Conservation (phyloP, 257 asterid species). For the Capsicum pubescens region DNA sequence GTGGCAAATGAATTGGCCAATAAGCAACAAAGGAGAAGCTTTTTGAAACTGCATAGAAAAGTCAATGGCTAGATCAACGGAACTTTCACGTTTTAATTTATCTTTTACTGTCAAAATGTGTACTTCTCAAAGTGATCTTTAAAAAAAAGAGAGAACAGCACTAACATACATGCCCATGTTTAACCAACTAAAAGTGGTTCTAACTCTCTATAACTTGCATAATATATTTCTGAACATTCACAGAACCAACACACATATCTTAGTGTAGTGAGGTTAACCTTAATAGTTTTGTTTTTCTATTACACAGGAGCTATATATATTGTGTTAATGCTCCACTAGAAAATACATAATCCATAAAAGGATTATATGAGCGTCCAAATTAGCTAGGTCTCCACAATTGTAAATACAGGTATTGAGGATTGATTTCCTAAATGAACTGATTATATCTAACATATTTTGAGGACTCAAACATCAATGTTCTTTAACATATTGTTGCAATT, state of each 20-base stretch:
- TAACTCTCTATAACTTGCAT: neutral
- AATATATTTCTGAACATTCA: neutral
- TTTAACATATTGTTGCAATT: neutral
- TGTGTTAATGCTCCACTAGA: neutral
- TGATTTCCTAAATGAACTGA: neutral
- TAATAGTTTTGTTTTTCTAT: neutral
- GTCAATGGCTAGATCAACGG: neutral
- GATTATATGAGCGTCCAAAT: neutral
- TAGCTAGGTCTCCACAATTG: slow-evolving; percentile 6
- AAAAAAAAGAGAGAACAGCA: neutral
- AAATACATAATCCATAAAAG: neutral
- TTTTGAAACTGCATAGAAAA: neutral
- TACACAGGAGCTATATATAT: neutral
- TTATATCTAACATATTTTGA: neutral
- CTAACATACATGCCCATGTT: neutral
- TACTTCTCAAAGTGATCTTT: neutral
- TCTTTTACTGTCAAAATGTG: neutral
- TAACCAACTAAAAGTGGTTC: neutral
- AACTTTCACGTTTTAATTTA: neutral
- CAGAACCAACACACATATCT: neutral
- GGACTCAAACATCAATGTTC: neutral
- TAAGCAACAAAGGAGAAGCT: too few species aligned
- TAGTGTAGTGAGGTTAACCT: neutral
- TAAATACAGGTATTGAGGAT: neutral
- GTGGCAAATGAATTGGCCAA: too few species aligned